Conservation (phyloP, 2,329 filamentous ascomycete genomes). For the Helotiales sp. region DNA sequence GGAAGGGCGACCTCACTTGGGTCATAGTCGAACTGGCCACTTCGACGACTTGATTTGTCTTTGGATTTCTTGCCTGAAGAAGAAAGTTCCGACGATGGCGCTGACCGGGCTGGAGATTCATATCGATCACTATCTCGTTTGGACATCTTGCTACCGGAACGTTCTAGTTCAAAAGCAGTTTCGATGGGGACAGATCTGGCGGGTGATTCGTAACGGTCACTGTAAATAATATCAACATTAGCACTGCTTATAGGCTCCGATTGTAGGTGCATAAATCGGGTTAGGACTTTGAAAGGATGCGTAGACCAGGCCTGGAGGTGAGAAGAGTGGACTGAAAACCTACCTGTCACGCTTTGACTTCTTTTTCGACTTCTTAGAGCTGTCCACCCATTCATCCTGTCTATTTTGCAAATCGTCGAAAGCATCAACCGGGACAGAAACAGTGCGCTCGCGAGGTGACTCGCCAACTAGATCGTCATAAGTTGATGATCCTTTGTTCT, state of each 20-base stretch:
- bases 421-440: slow-evolving; percentile 41
- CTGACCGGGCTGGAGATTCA: slow-evolving; percentile 26
- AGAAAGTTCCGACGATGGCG: slow-evolving; percentile 28
- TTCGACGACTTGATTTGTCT: slow-evolving; percentile 35
- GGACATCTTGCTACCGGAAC: slow-evolving; percentile 33
- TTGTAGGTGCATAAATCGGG: too few relatives aligned
- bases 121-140: slow-evolving; percentile 27
- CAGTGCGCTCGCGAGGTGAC: slow-evolving; percentile 30
- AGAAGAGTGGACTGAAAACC: too few relatives aligned
- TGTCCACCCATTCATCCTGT: slow-evolving; percentile 46
- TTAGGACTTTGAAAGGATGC: too few relatives aligned
- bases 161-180: slow-evolving; percentile 31
- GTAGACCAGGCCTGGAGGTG: too few relatives aligned
- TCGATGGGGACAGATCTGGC: slow-evolving; percentile 17
- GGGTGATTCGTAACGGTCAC: slow-evolving; percentile 9
- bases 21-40: slow-evolving; percentile 32
- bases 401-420: slow-evolving; percentile 42
- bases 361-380: slow-evolving; percentile 47
- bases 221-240: not conserved
- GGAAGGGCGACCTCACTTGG: slow-evolving; percentile 15
- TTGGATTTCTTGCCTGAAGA: slow-evolving; percentile 35
- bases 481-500: slow-evolving; percentile 39
- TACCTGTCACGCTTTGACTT: slow-evolving; percentile 45
- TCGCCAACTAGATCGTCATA: slow-evolving; percentile 47
- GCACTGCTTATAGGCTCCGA: not conserved